Evolutionary conservation across 2,329 filamentous ascomycete genomes (phyloP), one percentile per base, ranked within the genome.

Genomic region (Calonectria pseudoturangicola): DNA sequence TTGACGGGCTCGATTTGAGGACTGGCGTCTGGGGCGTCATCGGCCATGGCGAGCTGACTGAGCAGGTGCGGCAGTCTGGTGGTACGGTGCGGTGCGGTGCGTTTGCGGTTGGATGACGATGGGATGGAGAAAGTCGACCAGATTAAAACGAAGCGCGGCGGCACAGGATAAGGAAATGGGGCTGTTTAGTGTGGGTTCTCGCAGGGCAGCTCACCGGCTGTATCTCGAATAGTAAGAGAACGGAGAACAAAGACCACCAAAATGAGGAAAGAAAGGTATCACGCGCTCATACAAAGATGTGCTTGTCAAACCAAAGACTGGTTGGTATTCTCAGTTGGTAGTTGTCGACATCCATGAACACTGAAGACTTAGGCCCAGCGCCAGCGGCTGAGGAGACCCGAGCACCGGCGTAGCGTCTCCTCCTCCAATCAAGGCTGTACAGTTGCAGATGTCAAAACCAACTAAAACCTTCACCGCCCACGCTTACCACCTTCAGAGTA

Each of bases 1-100:
- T 78, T 79, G 66, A 79, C 66, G 60, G 76, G 77, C 36, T 84
- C 82, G 69, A 77, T 80, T 74, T 82, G 85, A 71, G 86, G 86
- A 80, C 84, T 87, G 60, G 82, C 82, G 77, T 82, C 83, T 79
- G 83, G 85, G 68, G 81, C 79, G 73, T 87, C 85, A 81, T 87
- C 86, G 75, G 86, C 82, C 87, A 88, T 88, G 81, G 77, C 82
- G 72, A 68, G 68, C 68, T 74, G 75, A 62, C 58, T 54, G 45
- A 62, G 64, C 64, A 39, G 63, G 73, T 74, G 74, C 54, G 65
- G 74, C 58, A 70, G 72, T 68, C 73, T 54, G 71, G 64, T 43
- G 41, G 43, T 58, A 9, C 7, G 36, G n/a, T 58, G 54, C 27
- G 48, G 48, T 62, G 47, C 51, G 54, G 39, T 68, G 39, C 66